Percentiles rank a stretch among this genome's conserved stretches.
These are phyloP conservation scores for Camellia sinensis DNA, from an alignment of 148 eudicot species.

Conservation along the genomic window DNA sequence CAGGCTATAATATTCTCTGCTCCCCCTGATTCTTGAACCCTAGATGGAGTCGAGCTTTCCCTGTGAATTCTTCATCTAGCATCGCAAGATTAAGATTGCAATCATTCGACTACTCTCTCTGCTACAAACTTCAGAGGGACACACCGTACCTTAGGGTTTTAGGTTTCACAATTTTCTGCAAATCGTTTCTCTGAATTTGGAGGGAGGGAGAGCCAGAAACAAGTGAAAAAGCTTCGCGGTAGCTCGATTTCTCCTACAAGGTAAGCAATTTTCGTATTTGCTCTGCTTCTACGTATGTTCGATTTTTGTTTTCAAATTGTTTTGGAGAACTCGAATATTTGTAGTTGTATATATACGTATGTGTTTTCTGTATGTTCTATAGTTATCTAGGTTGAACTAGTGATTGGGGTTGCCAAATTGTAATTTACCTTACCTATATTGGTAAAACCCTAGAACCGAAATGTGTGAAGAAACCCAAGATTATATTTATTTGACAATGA, in stretches of 20 bases:
- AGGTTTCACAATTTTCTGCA: not conserved
- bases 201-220: too few species aligned
- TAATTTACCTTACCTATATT: not conserved
- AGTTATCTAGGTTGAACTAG: too few species aligned
- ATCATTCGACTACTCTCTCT: too few species aligned
- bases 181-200: not conserved
- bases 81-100: not conserved
- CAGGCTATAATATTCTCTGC: not conserved
- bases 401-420: not conserved
- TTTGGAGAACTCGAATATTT: not conserved
- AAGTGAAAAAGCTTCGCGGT: not conserved
- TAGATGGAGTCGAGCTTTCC: slow-evolving; percentile 10
- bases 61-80: not conserved
- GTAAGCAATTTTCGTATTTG: not conserved
- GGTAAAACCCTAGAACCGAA: not conserved
- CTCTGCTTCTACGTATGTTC: not conserved
- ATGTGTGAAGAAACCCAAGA: too few species aligned
- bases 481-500: too few species aligned
- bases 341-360: too few species aligned
- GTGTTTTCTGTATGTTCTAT: too few species aligned
- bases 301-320: not conserved
- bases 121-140: too few species aligned
- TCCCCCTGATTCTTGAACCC: slow-evolving; percentile 9
- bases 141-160: too few species aligned
- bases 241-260: slow-evolving; percentile 6